Conservation (phyloP, 1,284 basidiomycete genomes). For the Phylloboletellus chloephorus region DNA sequence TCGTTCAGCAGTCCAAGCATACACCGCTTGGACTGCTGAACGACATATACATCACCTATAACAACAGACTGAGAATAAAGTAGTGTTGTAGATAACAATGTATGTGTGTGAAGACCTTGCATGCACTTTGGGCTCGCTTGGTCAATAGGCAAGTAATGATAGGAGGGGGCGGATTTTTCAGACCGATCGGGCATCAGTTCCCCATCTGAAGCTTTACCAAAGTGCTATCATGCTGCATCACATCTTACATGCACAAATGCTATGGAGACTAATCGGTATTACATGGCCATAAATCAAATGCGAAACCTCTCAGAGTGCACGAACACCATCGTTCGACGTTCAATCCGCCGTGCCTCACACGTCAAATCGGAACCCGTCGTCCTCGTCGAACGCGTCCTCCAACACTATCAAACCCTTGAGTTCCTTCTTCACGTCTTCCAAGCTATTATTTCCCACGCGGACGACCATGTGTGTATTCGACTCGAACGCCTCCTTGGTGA, state of each 20-base stretch:
- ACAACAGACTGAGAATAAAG: too few relatives aligned
- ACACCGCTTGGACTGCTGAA: too few relatives aligned
- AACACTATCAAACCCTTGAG: constrained; percentile 30
- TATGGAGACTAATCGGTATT: constrained; percentile 8
- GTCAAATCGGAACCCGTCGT: constrained; percentile 27
- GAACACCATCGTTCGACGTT: background rate
- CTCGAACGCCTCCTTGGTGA: constrained; percentile 26
- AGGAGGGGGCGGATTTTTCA: too few relatives aligned
- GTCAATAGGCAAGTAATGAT: background rate
- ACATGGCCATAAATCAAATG: constrained; percentile 18
- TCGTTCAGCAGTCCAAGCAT: too few relatives aligned
- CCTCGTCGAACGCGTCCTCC: constrained; percentile 25
- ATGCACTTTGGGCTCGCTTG: too few relatives aligned
- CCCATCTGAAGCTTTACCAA: background rate
- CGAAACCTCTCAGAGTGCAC: background rate
- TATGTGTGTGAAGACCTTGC: too few relatives aligned
- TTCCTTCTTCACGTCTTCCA: constrained; percentile 31
- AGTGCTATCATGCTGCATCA: constrained; percentile 9
- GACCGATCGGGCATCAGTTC: too few relatives aligned
- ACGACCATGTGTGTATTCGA: constrained; percentile 20
- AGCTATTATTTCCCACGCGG: constrained; percentile 18
- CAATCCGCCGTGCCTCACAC: constrained; percentile 13
- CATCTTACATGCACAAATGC: constrained; percentile 15
- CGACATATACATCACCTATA: too few relatives aligned
- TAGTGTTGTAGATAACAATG: too few relatives aligned